Evolutionary conservation across 148 eudicot species (phyloP), one percentile per base, ranked within the genome.

Genomic region (Diospyros lotus): DNA sequence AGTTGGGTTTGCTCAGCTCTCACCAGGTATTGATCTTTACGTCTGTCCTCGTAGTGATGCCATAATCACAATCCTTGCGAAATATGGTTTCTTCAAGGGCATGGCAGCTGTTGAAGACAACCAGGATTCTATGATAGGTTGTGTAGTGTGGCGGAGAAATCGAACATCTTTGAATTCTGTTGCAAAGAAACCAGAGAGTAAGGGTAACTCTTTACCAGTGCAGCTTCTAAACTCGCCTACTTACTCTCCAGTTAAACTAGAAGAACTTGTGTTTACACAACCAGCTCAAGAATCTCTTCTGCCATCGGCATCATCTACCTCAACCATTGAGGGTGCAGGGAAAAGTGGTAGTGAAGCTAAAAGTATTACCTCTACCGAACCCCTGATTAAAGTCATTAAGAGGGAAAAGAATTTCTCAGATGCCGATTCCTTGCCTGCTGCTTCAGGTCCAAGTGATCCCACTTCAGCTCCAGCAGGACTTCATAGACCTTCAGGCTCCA

Each of bases 131-230:
- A 78, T 88, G 84, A 82, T 92, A 38, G 94, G 91, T 55, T 92
- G 97, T 75, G 91, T 82, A 60, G 94, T 92, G 53, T 90, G 97
- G 97, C 83, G 87, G 65, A 90, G 84, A 83, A 82, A 58, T 65
- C 75, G 55, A 65, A 53, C 79, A 5, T 63, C 88, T 68, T 75
- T 77, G 39, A 78, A 75, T 75, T 70, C 90, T 43, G 71, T 69
- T 64, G 71, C 64, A 11, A 85, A 79, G 54, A 75, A 82, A 73
- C 44, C 78, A 2, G 84, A 75, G 64, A 64, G 58, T 58, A 78
- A 60, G 44, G 59, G 58, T 68, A 72, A 62, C 40, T 71, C 83
- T 17, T 43, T 41, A 38, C 15, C 78, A 54, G 85, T 44, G 53
- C 79, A 64, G 64, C 80, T 65, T 67, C 72, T 56, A 14, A 84